phyloP scores from a whole-genome alignment of 2,329 filamentous ascomycete genomes.

The Lasiodiplodia sp. region DNA sequence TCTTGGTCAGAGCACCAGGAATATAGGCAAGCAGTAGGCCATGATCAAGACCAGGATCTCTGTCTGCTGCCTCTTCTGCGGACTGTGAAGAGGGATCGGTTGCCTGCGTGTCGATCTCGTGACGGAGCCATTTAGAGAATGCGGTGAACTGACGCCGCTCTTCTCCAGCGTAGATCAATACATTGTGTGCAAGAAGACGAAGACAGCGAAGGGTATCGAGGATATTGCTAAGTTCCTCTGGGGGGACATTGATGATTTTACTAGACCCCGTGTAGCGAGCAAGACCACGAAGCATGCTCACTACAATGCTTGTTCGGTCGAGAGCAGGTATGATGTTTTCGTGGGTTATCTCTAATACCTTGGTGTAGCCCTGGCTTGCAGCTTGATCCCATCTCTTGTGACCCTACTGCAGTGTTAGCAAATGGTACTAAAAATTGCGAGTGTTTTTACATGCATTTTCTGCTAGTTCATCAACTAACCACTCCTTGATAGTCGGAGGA shows the following conservation, averaged over 20 bases:
- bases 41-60: constrained; percentile 78
- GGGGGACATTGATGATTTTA: constrained; percentile 61
- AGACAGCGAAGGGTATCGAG: constrained; percentile 77
- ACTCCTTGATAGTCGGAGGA: constrained; percentile 78
- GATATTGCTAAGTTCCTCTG: constrained; percentile 49
- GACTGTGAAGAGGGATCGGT: constrained; percentile 64
- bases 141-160: constrained; percentile 79
- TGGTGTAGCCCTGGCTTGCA: constrained; percentile 77
- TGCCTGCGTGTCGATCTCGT: constrained; percentile 80
- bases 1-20: constrained; percentile 70
- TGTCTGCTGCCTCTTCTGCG: constrained; percentile 76
- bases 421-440: not conserved
- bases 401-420: constrained; percentile 61
- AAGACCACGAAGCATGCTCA: constrained; percentile 83
- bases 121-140: constrained; percentile 84
- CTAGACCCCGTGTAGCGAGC: constrained; percentile 79
- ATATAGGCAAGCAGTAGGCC: constrained; percentile 80
- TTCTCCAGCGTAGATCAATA: constrained; percentile 73
- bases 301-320: constrained; percentile 80
- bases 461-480: constrained; percentile 83
- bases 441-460: constrained; percentile 68
- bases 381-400: constrained; percentile 96
- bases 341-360: constrained; percentile 78
- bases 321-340: constrained; percentile 89
- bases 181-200: constrained; percentile 75